Evolutionary conservation across 345 rosid species (phyloP), one percentile per base, ranked within the genome.

Genomic region (Rhodamnia rubescens): DNA sequence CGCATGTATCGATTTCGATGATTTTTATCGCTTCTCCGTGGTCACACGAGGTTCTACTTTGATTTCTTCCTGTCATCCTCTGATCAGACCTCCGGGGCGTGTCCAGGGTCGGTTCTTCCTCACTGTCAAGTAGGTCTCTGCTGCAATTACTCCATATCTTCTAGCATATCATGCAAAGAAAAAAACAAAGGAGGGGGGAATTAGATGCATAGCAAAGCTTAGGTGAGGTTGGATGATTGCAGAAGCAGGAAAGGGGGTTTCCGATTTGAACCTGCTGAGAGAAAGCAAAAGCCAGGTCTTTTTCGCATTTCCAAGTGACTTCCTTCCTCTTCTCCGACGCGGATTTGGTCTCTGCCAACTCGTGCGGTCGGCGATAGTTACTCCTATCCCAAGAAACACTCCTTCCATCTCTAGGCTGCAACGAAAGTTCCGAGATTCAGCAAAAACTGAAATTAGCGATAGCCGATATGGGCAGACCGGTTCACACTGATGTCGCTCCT

Each of bases 21-120:
- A 90, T 95, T 90, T 95, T 96, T 74, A 93, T 89, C 26, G 91
- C 88, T 56, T 96, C 98, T 87, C 93, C 89, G 54, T 91, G 91
- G 82, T 94, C 97, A 74, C 91, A 90, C 40, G 97, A 94, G 86
- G 88, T 90, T 88, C 96, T 93, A 36, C 93, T 88, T 15, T 51
- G 74, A 40, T 69, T 55, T 42, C 32, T 88, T 88, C 87, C 91
- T 26, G 83, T 86, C 54, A 44, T 80, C 89, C 90, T 83, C 81
- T 88, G 88, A 69, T 90, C 90, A 75, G 87, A 64, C 13, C 80
- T 36, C 80, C 47, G 13, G 80, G 80, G 80, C 26, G 26, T 9
- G 80, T 20, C 26, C 47, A 9, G 26, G 47, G 47, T 36, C 29
- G 88, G 85, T 51, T 88, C 93, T 86, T 88, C 87, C n/a, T 85